phyloP scores from a whole-genome alignment of 495 filamentous ascomycete species.

The Parathielavia appendiculata region DNA sequence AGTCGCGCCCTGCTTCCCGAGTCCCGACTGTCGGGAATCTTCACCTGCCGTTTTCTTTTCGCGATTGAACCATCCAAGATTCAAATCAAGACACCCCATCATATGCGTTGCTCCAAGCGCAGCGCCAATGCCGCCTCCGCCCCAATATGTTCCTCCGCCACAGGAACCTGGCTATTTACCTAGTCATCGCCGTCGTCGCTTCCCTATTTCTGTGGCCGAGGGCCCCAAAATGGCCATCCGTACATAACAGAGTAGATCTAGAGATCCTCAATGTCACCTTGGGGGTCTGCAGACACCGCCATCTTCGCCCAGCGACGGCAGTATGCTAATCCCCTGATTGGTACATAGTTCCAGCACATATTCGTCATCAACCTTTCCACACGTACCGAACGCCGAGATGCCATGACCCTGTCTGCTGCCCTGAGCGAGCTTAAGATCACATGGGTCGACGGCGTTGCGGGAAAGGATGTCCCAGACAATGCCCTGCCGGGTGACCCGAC shows the following conservation, averaged over 20 bases:
- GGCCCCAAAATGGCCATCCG: background rate
- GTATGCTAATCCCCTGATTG: too few species aligned
- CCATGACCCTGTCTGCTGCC: conserved; percentile 49
- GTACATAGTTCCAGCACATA: conserved; percentile 58
- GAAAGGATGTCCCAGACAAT: conserved; percentile 37
- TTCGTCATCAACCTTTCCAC: conserved; percentile 58
- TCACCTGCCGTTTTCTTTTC: too few species aligned
- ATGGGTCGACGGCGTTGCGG: conserved; percentile 50
- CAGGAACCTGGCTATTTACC: conserved; percentile 12
- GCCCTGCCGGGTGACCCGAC: conserved; percentile 22
- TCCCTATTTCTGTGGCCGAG: conserved; percentile 11
- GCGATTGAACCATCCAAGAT: too few species aligned
- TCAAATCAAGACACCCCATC: background rate
- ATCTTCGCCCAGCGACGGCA: too few species aligned
- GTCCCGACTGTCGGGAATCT: background rate
- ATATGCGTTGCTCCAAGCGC: background rate
- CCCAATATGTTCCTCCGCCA: conserved; percentile 19
- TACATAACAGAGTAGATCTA: background rate
- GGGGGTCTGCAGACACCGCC: conserved; percentile 22
- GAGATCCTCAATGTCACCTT: conserved; percentile 31
- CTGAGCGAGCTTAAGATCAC: conserved; percentile 49
- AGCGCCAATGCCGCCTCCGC: conserved; percentile 8
- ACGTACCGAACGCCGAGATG: conserved; percentile 60
- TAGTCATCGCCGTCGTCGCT: conserved; percentile 4
- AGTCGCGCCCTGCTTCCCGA: too few species aligned